phyloP scores from a whole-genome alignment of 2,329 filamentous ascomycete species.

The Beauveria scarabaeidicola region DNA sequence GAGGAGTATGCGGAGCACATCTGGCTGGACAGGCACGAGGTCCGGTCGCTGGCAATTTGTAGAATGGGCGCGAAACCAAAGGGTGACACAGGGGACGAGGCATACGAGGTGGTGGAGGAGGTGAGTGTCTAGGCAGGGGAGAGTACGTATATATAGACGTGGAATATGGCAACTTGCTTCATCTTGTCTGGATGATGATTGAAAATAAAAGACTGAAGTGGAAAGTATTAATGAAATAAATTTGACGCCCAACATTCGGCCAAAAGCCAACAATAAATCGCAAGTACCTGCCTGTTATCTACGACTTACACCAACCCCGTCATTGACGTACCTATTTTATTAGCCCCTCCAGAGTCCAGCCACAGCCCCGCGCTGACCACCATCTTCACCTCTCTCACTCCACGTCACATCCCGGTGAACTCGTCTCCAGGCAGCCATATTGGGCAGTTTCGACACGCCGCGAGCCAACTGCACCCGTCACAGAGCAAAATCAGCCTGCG shows the following conservation, averaged over 20 bases:
- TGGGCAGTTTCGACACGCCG: not conserved
- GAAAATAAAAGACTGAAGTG: too few species aligned
- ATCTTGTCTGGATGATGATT: too few species aligned
- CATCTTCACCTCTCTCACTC: not conserved
- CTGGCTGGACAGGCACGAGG: constrained; percentile 60
- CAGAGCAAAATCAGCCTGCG: too few species aligned
- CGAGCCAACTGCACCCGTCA: not conserved
- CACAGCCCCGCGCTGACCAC: constrained; percentile 1
- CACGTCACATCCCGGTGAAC: not conserved
- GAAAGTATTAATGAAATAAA: too few species aligned
- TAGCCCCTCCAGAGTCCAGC: not conserved
- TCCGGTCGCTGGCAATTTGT: constrained; percentile 72
- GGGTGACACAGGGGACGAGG: constrained; percentile 43
- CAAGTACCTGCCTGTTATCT: too few species aligned
- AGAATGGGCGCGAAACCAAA: constrained; percentile 75
- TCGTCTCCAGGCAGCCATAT: not conserved
- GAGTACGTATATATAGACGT: too few species aligned
- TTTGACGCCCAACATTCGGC: too few species aligned
- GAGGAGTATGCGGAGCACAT: constrained; percentile 53
- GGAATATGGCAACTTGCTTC: too few species aligned
- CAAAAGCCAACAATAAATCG: too few species aligned
- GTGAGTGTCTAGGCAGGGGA: constrained; percentile 26
- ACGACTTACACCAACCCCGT: not conserved
- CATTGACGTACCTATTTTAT: not conserved
- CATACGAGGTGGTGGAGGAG: constrained; percentile 46